These are phyloP conservation scores for Psilocybe subaeruginosa DNA, from an alignment of 768 basidiomycete species.

Conservation along the genomic window DNA sequence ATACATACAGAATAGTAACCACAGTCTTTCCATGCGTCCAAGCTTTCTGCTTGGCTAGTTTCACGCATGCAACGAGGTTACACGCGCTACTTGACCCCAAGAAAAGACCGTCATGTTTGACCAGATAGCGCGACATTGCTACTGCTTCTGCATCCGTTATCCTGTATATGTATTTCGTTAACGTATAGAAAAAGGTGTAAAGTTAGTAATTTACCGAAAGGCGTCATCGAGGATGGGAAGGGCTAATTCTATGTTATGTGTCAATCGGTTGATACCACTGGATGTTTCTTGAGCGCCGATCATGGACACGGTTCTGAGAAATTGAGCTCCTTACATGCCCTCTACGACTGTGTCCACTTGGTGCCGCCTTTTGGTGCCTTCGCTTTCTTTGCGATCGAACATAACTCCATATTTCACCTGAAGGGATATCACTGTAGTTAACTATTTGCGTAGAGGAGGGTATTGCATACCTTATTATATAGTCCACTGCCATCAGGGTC, in stretches of 20 bases:
- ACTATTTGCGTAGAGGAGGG: not conserved
- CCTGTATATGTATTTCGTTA: slow-evolving; percentile 39
- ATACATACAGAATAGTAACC: slow-evolving; percentile 82
- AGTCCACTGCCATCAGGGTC: slow-evolving; percentile 96
- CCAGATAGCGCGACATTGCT: slow-evolving; percentile 93
- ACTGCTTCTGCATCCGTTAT: slow-evolving; percentile 94
- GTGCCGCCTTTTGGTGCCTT: slow-evolving; percentile 91
- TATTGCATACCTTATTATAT: slow-evolving; percentile 77
- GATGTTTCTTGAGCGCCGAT: not conserved
- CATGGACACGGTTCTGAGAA: not conserved
- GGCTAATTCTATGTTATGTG: slow-evolving; percentile 87
- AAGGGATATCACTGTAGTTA: not conserved
- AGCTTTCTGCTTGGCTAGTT: slow-evolving; percentile 70
- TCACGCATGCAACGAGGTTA: slow-evolving; percentile 91
- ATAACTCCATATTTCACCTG: slow-evolving; percentile 92
- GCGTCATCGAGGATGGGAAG: slow-evolving; percentile 88
- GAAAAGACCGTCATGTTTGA: slow-evolving; percentile 89
- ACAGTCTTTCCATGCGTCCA: slow-evolving; percentile 72
- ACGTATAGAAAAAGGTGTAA: not conserved
- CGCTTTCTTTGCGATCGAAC: slow-evolving; percentile 91
- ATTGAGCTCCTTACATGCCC: slow-evolving; percentile 61
- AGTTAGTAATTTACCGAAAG: slow-evolving; percentile 58
- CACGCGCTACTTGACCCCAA: slow-evolving; percentile 96
- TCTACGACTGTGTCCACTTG: slow-evolving; percentile 98
- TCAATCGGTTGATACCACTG: slow-evolving; percentile 93